These are phyloP conservation scores for Pulveroboletus frians DNA, from an alignment of 768 basidiomycete genomes.

Conservation along the genomic window DNA sequence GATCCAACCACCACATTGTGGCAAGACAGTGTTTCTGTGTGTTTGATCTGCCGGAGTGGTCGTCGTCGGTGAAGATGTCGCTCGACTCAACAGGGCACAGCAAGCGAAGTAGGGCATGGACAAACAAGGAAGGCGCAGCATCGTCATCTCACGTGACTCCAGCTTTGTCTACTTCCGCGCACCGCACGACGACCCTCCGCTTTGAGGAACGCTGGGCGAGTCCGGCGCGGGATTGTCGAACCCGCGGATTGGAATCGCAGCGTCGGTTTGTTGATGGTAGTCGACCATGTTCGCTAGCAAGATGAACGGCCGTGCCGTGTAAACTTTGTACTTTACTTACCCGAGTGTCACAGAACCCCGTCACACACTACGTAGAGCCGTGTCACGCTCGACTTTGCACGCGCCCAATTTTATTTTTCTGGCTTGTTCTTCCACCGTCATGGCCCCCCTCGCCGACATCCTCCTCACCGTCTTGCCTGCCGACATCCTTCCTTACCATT, in stretches of 20 bases:
- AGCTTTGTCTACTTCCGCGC: not conserved
- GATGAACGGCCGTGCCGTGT: not conserved
- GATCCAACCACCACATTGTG: conserved; percentile 84
- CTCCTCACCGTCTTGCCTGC: conserved; percentile 55
- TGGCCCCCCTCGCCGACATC: conserved; percentile 72
- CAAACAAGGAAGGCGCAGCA: conserved; percentile 19
- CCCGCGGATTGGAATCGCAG: too few species aligned
- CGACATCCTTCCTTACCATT: conserved; percentile 33
- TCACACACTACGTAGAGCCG: not conserved
- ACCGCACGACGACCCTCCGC: not conserved
- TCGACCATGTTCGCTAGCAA: too few species aligned
- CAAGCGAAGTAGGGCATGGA: conserved; percentile 28
- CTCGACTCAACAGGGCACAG: not conserved
- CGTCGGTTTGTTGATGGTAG: not conserved
- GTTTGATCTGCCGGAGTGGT: not conserved
- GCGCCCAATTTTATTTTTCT: conserved; percentile 15
- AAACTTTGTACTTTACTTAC: not conserved
- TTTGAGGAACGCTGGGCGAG: not conserved
- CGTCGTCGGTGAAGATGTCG: not conserved
- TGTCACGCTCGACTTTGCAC: conserved; percentile 32
- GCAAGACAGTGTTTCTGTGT: conserved; percentile 4
- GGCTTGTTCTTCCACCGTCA: conserved; percentile 34
- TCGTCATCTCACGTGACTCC: conserved; percentile 28
- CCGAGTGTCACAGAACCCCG: not conserved
- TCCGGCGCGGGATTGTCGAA: not conserved